phyloP scores from a whole-genome alignment of 2,329 filamentous ascomycete genomes.

The Phialophora expanda region DNA sequence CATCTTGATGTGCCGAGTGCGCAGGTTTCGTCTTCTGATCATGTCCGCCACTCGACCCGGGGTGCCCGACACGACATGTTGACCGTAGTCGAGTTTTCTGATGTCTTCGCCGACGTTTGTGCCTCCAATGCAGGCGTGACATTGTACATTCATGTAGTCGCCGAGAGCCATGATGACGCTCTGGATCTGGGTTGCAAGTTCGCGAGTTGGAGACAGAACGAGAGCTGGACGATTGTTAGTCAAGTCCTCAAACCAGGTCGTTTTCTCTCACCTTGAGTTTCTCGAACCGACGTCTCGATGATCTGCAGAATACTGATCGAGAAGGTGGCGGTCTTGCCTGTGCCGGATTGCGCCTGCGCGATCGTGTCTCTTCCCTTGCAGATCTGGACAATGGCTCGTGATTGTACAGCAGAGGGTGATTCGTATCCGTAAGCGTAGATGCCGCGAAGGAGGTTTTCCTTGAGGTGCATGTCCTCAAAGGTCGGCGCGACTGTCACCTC shows the following conservation, averaged over 20 bases:
- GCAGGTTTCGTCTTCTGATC: slow-evolving; percentile 75
- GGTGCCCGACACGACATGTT: slow-evolving; percentile 96
- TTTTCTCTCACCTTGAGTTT: slow-evolving; percentile 70
- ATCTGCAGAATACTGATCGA: slow-evolving; percentile 95
- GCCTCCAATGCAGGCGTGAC: slow-evolving; percentile 96
- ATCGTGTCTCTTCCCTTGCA: slow-evolving; percentile 99
- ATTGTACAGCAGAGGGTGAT: slow-evolving; percentile 96
- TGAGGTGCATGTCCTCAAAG: slow-evolving; percentile 94
- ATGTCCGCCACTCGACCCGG: slow-evolving; percentile 93
- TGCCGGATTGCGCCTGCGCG: slow-evolving; percentile 95
- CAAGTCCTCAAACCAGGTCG: neutral
- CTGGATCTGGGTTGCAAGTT: slow-evolving; percentile 97
- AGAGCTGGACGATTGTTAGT: slow-evolving; percentile 63
- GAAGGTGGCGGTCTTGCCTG: slow-evolving; percentile 95
- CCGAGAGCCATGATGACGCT: slow-evolving; percentile 99
- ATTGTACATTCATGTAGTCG: slow-evolving; percentile 99
- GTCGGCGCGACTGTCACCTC: slow-evolving; percentile 93
- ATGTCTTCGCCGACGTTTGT: slow-evolving; percentile 99
- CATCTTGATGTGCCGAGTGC: slow-evolving; percentile 79
- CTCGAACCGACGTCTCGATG: slow-evolving; percentile 89
- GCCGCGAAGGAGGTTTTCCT: slow-evolving; percentile 94
- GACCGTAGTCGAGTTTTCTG: slow-evolving; percentile 93
- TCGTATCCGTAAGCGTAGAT: slow-evolving; percentile 99
- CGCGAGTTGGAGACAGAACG: slow-evolving; percentile 92
- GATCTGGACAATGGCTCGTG: slow-evolving; percentile 96